Conservation (phyloP, 139 green algal species). For the Diplosphaera chodatii region DNA sequence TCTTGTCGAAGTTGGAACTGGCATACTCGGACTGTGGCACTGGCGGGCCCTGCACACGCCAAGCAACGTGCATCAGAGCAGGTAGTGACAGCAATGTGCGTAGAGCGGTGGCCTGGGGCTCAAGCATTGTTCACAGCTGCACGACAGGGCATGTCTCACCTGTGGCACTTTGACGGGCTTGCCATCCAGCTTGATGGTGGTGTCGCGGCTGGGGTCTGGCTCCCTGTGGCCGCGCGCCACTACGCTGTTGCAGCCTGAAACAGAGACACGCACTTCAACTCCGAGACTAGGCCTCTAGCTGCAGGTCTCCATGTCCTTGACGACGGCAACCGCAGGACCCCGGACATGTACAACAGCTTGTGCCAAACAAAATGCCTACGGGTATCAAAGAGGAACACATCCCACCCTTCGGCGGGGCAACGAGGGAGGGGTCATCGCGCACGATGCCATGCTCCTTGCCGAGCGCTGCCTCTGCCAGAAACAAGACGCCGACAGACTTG, state of each 20-base stretch:
- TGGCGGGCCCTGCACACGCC: not conserved
- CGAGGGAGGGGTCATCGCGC: slow-evolving; percentile 12
- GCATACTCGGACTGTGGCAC: slow-evolving; percentile 1
- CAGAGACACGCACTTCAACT: no score
- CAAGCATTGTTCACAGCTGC: no score
- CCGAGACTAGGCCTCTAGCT: no score
- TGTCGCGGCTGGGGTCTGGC: slow-evolving; percentile 15
- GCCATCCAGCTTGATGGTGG: not conserved
- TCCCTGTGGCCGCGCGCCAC: slow-evolving; percentile 20
- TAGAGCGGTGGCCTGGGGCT: no score
- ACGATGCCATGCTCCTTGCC: slow-evolving; percentile 18
- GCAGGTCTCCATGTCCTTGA: no score
- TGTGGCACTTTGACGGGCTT: not conserved
- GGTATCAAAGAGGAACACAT: no score
- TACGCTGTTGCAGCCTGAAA: slow-evolving; percentile 19
- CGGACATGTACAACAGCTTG: no score
- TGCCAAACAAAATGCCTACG: no score
- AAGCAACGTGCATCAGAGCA: no score
- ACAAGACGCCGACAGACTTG: slow-evolving; percentile 18
- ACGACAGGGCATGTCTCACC: not conserved
- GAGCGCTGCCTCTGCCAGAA: slow-evolving; percentile 25
- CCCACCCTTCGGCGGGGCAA: not conserved
- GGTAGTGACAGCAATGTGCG: no score
- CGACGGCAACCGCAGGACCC: no score
- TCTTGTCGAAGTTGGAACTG: slow-evolving; percentile 13